Evolutionary conservation across 2,329 filamentous ascomycete species (phyloP).

Genomic region (Curvularia hawaiiensis): DNA sequence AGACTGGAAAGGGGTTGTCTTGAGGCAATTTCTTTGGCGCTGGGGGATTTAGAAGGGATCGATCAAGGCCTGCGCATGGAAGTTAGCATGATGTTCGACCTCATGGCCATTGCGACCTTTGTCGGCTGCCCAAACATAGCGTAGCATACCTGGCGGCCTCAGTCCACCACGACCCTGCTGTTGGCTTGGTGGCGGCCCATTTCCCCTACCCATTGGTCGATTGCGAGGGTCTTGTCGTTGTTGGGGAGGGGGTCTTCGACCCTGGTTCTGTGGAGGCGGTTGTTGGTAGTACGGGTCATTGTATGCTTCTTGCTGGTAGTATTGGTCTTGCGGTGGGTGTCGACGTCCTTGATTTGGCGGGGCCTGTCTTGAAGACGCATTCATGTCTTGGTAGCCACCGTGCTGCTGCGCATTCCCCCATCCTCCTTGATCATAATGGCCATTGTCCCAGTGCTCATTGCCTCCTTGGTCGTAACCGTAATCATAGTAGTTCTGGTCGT

Average conservation of each 20-base stretch:
- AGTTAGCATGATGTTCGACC: conserved; percentile 11
- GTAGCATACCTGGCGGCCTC: conserved; percentile 37
- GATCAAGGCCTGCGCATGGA: conserved; percentile 35
- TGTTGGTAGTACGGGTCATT: conserved; percentile 34
- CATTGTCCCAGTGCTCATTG: conserved; percentile 44
- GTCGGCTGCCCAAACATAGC: background rate
- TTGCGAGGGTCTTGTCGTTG: conserved; percentile 37
- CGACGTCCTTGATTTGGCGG: conserved; percentile 22
- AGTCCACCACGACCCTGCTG: conserved; percentile 34
- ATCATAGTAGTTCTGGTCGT: conserved; percentile 41
- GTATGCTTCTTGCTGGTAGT: conserved; percentile 37
- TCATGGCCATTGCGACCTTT: background rate
- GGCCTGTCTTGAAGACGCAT: conserved; percentile 25
- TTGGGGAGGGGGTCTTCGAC: conserved; percentile 22
- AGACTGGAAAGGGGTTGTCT: conserved; percentile 57
- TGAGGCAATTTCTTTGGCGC: conserved; percentile 36
- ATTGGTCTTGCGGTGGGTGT: conserved; percentile 27
- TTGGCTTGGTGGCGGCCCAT: conserved; percentile 25
- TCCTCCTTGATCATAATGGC: conserved; percentile 39
- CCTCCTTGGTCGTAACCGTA: conserved; percentile 43
- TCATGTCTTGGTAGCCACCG: conserved; percentile 31
- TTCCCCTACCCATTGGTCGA: conserved; percentile 31
- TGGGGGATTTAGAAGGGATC: conserved; percentile 36
- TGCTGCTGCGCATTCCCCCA: conserved; percentile 37
- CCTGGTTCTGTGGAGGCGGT: conserved; percentile 30